Evolutionary conservation across 1,139 yeast species (phyloP).

Genomic region (Yamadazyma taylorii): DNA sequence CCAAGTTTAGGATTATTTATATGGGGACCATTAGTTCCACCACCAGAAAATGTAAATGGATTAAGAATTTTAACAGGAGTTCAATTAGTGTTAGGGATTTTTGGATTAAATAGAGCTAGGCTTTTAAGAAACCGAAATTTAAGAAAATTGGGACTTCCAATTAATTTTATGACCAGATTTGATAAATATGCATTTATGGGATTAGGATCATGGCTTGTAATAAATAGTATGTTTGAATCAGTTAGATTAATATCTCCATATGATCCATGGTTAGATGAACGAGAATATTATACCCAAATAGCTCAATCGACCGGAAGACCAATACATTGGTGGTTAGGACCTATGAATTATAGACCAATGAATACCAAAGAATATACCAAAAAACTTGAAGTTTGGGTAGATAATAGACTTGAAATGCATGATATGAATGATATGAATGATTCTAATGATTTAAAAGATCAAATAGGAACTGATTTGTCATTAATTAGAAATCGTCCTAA

Average conservation of each 20-base stretch:
- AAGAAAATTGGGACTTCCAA: constrained; percentile 16
- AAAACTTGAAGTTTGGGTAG: constrained; percentile 27
- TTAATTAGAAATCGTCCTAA: neutral
- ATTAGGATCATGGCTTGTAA: constrained; percentile 27
- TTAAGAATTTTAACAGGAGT: constrained; percentile 46
- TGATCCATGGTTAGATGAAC: constrained; percentile 70
- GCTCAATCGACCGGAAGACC: constrained; percentile 43
- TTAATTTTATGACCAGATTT: constrained; percentile 13
- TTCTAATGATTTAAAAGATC: constrained; percentile 1
- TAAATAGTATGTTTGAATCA: constrained; percentile 48
- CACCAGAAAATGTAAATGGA: constrained; percentile 56
- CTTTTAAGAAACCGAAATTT: constrained; percentile 16
- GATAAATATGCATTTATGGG: constrained; percentile 18
- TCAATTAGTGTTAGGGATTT: constrained; percentile 48
- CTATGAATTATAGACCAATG: constrained; percentile 55
- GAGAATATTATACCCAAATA: constrained; percentile 45
- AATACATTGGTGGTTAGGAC: constrained; percentile 62
- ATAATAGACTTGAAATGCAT: constrained; percentile 8
- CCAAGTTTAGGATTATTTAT: constrained; percentile 58
- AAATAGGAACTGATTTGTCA: neutral
- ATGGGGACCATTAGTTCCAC: constrained; percentile 68
- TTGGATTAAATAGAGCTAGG: constrained; percentile 25
- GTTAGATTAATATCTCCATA: constrained; percentile 49
- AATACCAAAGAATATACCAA: constrained; percentile 45
- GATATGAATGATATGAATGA: constrained; percentile 2